phyloP scores from a whole-genome alignment of 345 rosid genomes.

The Sonneratia caseolaris region DNA sequence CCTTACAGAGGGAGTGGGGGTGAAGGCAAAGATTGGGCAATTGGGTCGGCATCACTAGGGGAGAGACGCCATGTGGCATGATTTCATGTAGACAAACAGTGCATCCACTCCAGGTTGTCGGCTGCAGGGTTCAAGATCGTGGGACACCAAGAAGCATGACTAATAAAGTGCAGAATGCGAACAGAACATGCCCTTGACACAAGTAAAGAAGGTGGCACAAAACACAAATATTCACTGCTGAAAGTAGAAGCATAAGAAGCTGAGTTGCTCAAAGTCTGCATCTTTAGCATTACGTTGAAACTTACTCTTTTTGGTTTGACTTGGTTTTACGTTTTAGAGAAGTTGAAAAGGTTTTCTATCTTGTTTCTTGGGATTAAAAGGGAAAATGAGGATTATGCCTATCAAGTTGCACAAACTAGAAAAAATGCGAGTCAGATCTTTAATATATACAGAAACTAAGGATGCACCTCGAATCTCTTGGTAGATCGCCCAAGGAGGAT shows the following conservation, averaged over 20 bases:
- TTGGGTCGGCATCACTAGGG: conserved; percentile 91
- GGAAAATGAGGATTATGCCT: too few relatives aligned
- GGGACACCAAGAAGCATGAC: conserved; percentile 1
- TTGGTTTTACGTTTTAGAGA: not conserved
- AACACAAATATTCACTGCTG: not conserved
- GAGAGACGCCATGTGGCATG: conserved; percentile 92
- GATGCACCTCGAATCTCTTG: not conserved
- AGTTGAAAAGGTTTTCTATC: not conserved
- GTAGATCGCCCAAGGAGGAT: too few relatives aligned
- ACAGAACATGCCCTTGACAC: not conserved
- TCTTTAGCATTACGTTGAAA: not conserved
- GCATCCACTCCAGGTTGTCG: conserved; percentile 87
- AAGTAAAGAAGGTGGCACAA: not conserved
- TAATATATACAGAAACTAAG: not conserved
- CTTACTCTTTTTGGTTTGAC: not conserved
- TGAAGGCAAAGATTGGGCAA: conserved; percentile 95
- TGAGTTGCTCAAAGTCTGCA: not conserved
- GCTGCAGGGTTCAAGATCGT: conserved; percentile 39
- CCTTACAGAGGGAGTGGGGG: conserved; percentile 61
- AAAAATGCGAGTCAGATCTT: not conserved
- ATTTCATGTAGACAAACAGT: conserved; percentile 80
- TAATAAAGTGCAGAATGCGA: not conserved
- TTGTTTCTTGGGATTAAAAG: not conserved
- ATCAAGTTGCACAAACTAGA: not conserved
- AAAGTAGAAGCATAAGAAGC: not conserved